Percentiles rank a stretch among this genome's conserved stretches.
Evolutionary conservation across 495 filamentous ascomycete species (phyloP).

Genomic region (Pyrenopolyporus hunteri): DNA sequence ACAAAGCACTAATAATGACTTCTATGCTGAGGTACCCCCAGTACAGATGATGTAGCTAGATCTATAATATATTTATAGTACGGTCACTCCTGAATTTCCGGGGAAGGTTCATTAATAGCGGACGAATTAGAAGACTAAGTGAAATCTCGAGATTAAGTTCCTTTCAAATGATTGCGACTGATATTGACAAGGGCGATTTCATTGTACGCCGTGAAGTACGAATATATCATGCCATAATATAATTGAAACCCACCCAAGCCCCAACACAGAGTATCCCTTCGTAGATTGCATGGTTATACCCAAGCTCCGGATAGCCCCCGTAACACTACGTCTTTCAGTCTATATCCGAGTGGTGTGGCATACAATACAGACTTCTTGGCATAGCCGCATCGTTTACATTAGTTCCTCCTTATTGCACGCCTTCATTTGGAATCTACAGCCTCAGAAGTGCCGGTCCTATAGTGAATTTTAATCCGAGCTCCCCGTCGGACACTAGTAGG

Average conservation of each 20-base stretch:
- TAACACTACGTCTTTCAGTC: neutral
- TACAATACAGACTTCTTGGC: neutral
- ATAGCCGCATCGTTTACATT: neutral
- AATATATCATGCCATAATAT: neutral
- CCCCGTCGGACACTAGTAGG: neutral
- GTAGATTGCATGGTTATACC: neutral
- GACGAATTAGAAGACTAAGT: no score
- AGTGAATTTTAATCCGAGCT: neutral
- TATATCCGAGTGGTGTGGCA: neutral
- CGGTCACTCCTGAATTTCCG: no score
- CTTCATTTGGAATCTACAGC: constrained; percentile 2
- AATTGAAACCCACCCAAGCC: neutral
- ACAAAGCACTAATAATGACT: no score
- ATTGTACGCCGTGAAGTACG: neutral
- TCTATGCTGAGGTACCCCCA: neutral
- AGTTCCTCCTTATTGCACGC: neutral
- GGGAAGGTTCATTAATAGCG: no score
- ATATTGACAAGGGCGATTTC: neutral
- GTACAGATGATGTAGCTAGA: no score
- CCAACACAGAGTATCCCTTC: neutral
- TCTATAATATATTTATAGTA: no score
- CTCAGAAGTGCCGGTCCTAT: neutral
- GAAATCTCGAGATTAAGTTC: neutral
- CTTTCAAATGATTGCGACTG: neutral
- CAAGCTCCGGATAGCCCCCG: neutral